Percentiles rank a stretch among this genome's conserved stretches.
Evolutionary conservation across 129 eudicot species (phyloP).

Genomic region (Daucus carota): DH1_v3.0 NC_030381.2:37543501-37544000

Average conservation of each 20-base stretch:
- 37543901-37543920: constrained; percentile 75
- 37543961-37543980: constrained; percentile 88
- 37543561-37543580: constrained; percentile 14
- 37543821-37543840: constrained; percentile 42
- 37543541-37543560: constrained; percentile 14
- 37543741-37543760: constrained; percentile 74
- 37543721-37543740: constrained; percentile 93
- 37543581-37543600: constrained; percentile 33
- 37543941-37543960: constrained; percentile 90
- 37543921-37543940: constrained; percentile 88
- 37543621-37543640: constrained; percentile 79
- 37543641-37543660: constrained; percentile 68
- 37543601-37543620: constrained; percentile 65
- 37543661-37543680: constrained; percentile 61
- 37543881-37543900: constrained; percentile 80
- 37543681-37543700: constrained; percentile 75
- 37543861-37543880: constrained; percentile 88
- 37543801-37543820: constrained; percentile 64
- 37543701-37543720: constrained; percentile 85
- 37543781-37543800: constrained; percentile 74
- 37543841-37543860: constrained; percentile 61
- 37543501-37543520: constrained; percentile 86
- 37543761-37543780: constrained; percentile 16
- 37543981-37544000: constrained; percentile 94
- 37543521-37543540: constrained; percentile 45